phyloP scores from a whole-genome alignment of 306 rosid genomes.

The Canavalia gladiata region DNA sequence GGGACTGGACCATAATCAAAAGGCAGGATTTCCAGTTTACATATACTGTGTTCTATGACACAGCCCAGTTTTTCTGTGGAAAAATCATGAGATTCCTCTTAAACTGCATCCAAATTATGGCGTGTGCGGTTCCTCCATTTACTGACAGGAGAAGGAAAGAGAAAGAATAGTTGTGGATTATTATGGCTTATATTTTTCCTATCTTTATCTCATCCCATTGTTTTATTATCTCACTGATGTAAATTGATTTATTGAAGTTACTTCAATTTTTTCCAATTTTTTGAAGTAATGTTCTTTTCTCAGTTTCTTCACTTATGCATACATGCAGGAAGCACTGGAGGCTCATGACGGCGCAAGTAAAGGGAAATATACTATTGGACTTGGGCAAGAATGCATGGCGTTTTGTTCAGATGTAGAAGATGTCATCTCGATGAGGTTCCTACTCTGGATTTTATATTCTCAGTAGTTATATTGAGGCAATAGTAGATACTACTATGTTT shows the following conservation, averaged over 20 bases:
- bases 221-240: constrained; percentile 9
- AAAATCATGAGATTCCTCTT: constrained; percentile 37
- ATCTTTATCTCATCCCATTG: constrained; percentile 22
- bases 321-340: constrained; percentile 81
- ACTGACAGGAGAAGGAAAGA: not conserved
- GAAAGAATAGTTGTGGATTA: not conserved
- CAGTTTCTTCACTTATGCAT: constrained; percentile 17
- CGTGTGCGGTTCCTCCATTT: constrained; percentile 18
- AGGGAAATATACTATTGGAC: constrained; percentile 92
- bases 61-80: constrained; percentile 4
- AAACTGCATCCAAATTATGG: constrained; percentile 3
- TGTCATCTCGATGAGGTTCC: constrained; percentile 92
- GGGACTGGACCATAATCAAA: not conserved
- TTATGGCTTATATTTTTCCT: not conserved
- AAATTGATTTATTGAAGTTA: not conserved
- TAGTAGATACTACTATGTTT: not conserved
- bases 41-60: not conserved
- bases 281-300: constrained; percentile 22
- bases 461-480: constrained; percentile 7
- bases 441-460: constrained; percentile 25
- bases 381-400: constrained; percentile 94
- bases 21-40: not conserved
- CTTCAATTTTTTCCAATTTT: not conserved
- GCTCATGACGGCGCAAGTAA: constrained; percentile 91
- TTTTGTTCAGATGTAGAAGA: constrained; percentile 91